Conservation (phyloP, 106 monocot genomes). For the Allium sativum region DNA sequence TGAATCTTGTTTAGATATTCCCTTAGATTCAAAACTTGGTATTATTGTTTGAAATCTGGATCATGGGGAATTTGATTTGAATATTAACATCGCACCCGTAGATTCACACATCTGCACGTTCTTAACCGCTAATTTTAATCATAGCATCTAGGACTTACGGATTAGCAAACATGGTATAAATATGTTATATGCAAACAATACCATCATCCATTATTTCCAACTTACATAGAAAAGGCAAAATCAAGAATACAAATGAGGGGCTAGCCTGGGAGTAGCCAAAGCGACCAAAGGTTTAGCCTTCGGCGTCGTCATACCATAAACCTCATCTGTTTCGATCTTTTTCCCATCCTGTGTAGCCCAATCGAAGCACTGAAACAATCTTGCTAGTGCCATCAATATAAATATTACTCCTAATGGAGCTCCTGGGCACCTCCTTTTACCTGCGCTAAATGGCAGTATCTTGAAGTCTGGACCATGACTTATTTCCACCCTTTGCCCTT, state of each 20-base stretch:
- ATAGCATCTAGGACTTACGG: background rate
- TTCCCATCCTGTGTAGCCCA: slow-evolving; percentile 52
- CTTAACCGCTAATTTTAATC: too few relatives aligned
- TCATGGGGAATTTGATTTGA: background rate
- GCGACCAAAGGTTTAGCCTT: slow-evolving; percentile 30
- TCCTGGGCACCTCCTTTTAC: slow-evolving; percentile 82
- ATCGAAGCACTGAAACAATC: slow-evolving; percentile 69
- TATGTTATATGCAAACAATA: background rate
- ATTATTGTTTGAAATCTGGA: too few relatives aligned
- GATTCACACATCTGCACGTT: too few relatives aligned
- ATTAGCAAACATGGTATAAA: background rate
- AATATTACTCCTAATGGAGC: slow-evolving; percentile 56
- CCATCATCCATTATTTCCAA: background rate
- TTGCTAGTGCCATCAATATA: slow-evolving; percentile 60
- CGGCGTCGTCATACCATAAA: slow-evolving; percentile 55
- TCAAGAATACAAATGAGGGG: slow-evolving; percentile 30
- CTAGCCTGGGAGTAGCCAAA: slow-evolving; percentile 39
- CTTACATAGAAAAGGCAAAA: background rate
- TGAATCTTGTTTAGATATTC: too few relatives aligned
- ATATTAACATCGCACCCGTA: background rate
- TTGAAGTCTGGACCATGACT: slow-evolving; percentile 79
- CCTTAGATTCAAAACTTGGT: too few relatives aligned
- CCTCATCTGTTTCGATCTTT: slow-evolving; percentile 56
- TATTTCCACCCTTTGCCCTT: slow-evolving; percentile 49
- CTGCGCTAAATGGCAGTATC: slow-evolving; percentile 71